Conservation (phyloP, 208 protist species). For the Blastocrithidia nonstop region DNA sequence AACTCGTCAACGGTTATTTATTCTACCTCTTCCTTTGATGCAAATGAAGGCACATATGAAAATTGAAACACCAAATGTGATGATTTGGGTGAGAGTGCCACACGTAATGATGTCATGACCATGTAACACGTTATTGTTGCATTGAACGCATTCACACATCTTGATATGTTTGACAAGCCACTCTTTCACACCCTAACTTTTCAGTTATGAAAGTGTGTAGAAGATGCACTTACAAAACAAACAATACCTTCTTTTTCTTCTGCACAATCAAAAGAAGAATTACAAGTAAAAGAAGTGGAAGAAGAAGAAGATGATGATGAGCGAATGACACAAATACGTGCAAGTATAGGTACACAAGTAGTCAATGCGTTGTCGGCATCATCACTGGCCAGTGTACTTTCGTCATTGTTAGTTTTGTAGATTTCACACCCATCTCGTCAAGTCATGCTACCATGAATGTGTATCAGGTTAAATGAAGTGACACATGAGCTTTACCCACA, state of each 20-base stretch:
- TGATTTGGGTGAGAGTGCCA: background rate
- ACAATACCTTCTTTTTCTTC: background rate
- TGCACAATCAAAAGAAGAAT: background rate
- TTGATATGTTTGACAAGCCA: slow-evolving; percentile 42
- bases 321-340: background rate
- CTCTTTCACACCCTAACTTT: slow-evolving; percentile 44
- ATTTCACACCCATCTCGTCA: no score
- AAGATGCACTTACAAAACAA: background rate
- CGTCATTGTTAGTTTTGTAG: no score
- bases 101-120: background rate
- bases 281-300: slow-evolving; percentile 1
- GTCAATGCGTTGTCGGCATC: no score
- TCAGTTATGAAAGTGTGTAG: slow-evolving; percentile 22
- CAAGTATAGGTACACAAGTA: background rate
- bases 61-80: slow-evolving; percentile 1
- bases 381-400: no score
- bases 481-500: no score
- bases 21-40: no score
- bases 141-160: slow-evolving; percentile 46
- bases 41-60: no score
- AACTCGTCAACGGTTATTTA: no score
- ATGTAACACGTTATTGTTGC: slow-evolving; percentile 24
- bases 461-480: no score
- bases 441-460: no score
- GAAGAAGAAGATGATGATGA: background rate